phyloP scores from a whole-genome alignment of 345 rosid genomes.

The Chamaenerion angustifolium region DNA sequence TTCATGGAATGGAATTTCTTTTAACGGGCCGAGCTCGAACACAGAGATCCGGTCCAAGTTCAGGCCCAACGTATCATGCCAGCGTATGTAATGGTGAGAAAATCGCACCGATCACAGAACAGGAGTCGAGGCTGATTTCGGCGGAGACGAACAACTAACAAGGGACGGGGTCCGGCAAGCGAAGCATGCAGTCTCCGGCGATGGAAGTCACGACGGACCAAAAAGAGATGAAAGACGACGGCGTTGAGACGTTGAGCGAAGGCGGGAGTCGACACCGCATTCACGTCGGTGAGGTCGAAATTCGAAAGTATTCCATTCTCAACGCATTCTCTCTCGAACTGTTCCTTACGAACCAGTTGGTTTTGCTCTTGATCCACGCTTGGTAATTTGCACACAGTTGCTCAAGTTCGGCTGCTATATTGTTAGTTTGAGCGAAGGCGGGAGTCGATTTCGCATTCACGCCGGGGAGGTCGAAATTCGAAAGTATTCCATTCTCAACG shows the following conservation, averaged over 20 bases:
- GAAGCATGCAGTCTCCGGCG: conserved; percentile 2
- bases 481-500: conserved; percentile 62
- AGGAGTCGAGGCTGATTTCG: too few species aligned
- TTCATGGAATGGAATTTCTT: too few species aligned
- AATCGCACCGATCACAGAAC: too few species aligned
- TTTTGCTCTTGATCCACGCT: not conserved
- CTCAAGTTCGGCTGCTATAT: too few species aligned
- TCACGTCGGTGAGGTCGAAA: conserved; percentile 74
- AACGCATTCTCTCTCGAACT: conserved; percentile 37
- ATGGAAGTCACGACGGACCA: conserved; percentile 62
- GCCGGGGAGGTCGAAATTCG: conserved; percentile 78
- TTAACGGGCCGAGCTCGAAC: too few species aligned
- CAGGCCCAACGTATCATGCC: too few species aligned
- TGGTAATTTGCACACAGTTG: too few species aligned
- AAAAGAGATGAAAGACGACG: conserved; percentile 53
- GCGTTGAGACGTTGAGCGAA: conserved; percentile 50
- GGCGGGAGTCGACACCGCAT: conserved; percentile 58
- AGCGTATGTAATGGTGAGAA: too few species aligned
- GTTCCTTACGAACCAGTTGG: too few species aligned
- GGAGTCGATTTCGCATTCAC: conserved; percentile 49
- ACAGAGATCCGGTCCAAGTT: too few species aligned
- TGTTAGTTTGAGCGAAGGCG: conserved; percentile 30
- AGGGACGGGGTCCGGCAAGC: too few species aligned
- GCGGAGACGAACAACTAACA: too few species aligned
- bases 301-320: conserved; percentile 60